Base-by-base conservation (phyloP, 768 basidiomycete species). In the Auricularia sp. region DNA sequence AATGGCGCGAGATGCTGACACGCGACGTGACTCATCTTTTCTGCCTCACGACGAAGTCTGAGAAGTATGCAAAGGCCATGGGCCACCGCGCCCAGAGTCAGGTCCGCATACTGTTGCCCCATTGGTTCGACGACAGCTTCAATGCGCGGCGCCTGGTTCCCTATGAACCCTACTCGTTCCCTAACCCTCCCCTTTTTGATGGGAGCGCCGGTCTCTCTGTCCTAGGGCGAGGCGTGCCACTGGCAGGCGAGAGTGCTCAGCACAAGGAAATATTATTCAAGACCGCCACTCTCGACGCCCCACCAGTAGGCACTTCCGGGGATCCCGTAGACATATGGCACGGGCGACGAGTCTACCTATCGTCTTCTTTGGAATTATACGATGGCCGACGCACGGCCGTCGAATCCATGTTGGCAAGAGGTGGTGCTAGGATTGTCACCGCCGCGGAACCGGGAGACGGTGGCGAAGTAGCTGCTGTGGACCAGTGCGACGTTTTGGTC, bases 11-110 rank as follows among this genome's bases (percentile, higher is more conserved):
- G 0, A 85, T 84, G 8, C 81, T 95, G 61, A 93, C 92, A 0
- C 81, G 83, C 64, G 93, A 96, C 64, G 88, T 93, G 23, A 95
- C 94, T 0, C 94, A 96, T 72, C 81, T 96, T 61, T 89, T 95
- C 68, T 84, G 85, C 36, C 74, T 87, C 39, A 74, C 77, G 62
- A 61, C 71, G 0, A 77, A 77, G 2, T 84, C 84, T 3, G 72
- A 77, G 35, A 86, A 85, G 71, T 86, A 83, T 64, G 56, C 23
- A 18, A 59, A 59, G 56, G 80, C 81, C 36, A 76, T 87, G 67
- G 83, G 87, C 67, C 86, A 82, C 72, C 80, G 84, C 61, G 73
- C 81, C 3, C 75, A 81, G 60, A 86, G 85, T 0, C 74, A 78
- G 8, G 82, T 94, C 69, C 83, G 80, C 61, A 77, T 93, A 10